phyloP scores from a whole-genome alignment of 768 basidiomycete genomes.

The Termitomyces bulborhizus region DNA sequence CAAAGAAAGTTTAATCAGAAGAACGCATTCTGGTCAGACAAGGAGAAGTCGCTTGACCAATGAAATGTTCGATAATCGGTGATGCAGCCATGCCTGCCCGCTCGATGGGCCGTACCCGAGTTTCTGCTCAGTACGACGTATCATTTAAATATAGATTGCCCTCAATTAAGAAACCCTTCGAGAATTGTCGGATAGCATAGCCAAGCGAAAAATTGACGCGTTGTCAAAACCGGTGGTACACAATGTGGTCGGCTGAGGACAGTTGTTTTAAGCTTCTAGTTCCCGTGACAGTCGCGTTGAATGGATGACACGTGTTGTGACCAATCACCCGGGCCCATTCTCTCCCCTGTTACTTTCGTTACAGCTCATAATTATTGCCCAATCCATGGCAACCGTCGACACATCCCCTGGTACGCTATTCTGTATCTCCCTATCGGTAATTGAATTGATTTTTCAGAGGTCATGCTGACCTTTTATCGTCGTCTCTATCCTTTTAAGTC shows the following conservation, averaged over 20 bases:
- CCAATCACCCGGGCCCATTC: background rate
- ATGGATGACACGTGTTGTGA: conserved; percentile 5
- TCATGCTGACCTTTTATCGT: conserved; percentile 70
- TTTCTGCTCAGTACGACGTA: background rate
- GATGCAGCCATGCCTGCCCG: no score
- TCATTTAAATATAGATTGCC: no score
- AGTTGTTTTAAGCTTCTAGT: no score
- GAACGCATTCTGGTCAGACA: background rate
- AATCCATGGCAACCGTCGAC: conserved; percentile 6
- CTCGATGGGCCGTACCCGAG: background rate
- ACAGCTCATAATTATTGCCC: background rate
- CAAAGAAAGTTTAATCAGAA: background rate
- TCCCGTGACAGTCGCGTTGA: background rate
- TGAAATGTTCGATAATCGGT: background rate
- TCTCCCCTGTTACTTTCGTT: background rate
- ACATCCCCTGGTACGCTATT: conserved; percentile 12
- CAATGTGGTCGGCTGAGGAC: no score
- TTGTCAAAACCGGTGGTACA: no score
- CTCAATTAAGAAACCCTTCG: background rate
- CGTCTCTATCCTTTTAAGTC: conserved; percentile 94
- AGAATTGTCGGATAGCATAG: background rate
- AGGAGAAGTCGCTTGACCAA: background rate
- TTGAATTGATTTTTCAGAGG: conserved; percentile 22
- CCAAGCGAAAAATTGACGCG: background rate
- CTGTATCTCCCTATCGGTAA: background rate